These are phyloP conservation scores for Verticillium dahliae DNA, from an alignment of 2,329 filamentous ascomycete species.

Conservation along the genomic window DNA sequence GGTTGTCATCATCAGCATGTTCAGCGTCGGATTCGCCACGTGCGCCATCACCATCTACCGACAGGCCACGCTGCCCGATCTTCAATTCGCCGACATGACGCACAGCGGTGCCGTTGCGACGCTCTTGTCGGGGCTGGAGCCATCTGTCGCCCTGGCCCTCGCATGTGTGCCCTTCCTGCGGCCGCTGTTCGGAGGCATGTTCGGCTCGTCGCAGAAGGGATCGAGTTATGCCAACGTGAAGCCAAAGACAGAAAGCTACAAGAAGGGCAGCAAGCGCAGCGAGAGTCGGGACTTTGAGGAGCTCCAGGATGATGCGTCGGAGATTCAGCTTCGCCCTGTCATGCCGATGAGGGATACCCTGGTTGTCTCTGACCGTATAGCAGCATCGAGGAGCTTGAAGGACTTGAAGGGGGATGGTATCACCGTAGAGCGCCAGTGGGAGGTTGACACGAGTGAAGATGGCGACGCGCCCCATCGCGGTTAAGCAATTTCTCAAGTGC, in stretches of 20 bases:
- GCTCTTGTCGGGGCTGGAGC: neutral
- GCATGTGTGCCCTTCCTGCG: conserved; percentile 1
- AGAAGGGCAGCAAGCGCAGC: neutral
- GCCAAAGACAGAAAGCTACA: neutral
- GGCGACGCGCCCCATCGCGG: neutral
- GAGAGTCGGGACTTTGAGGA: neutral
- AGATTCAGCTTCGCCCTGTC: conserved; percentile 1
- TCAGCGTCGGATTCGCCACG: conserved; percentile 17
- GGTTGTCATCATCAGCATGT: conserved; percentile 20
- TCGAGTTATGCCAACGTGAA: neutral
- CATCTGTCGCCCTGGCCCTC: neutral
- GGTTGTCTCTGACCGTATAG: neutral
- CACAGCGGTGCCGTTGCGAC: neutral
- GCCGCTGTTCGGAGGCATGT: neutral
- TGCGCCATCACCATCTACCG: conserved; percentile 2
- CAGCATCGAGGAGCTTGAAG: neutral
- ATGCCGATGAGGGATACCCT: neutral
- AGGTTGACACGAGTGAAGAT: neutral
- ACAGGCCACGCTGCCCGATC: neutral
- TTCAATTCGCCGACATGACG: conserved; percentile 1
- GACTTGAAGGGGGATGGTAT: neutral
- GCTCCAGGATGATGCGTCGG: neutral
- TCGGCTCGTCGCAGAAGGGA: neutral
- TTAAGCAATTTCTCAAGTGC: neutral
- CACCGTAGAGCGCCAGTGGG: neutral